phyloP scores from a whole-genome alignment of 192 early-diverging fungal species.

The Dissophora globulifera region DNA sequence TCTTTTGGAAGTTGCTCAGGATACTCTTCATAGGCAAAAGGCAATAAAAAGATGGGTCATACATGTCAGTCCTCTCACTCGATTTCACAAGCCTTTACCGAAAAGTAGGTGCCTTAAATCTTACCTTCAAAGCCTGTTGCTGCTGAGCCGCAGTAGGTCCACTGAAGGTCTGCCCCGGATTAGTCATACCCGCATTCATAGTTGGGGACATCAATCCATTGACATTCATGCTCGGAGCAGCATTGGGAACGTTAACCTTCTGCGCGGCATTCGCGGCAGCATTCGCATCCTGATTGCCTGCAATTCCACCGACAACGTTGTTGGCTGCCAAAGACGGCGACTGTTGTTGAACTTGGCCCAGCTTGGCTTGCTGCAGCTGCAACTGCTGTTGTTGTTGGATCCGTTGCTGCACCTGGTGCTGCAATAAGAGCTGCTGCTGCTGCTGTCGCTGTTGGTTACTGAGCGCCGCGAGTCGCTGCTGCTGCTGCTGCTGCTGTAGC shows the following conservation, averaged over 20 bases:
- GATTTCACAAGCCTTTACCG: no score
- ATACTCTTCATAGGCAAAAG: slow-evolving; percentile 9
- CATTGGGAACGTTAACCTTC: slow-evolving; percentile 2
- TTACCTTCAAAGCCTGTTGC: slow-evolving; percentile 32
- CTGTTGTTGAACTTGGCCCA: slow-evolving; percentile 18
- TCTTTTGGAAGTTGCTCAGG: slow-evolving; percentile 25
- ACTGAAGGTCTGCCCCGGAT: slow-evolving; percentile 9
- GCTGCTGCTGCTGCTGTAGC: slow-evolving; percentile 7
- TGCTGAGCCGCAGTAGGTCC: slow-evolving; percentile 5
- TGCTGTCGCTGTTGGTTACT: no score
- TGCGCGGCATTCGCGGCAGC: background rate
- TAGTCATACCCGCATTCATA: slow-evolving; percentile 27
- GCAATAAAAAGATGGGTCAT: no score
- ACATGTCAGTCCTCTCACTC: no score
- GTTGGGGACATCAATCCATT: slow-evolving; percentile 48
- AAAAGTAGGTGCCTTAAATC: no score
- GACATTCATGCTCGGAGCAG: slow-evolving; percentile 3
- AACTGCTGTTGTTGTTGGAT: no score
- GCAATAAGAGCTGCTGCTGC: slow-evolving; percentile 6
- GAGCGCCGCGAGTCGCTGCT: slow-evolving; percentile 10
- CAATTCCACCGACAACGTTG: slow-evolving; percentile 8
- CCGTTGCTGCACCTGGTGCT: no score
- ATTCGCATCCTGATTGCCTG: slow-evolving; percentile 1
- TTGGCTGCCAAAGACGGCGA: slow-evolving; percentile 31
- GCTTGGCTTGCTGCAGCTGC: slow-evolving; percentile 15